Percentiles rank a stretch among this genome's conserved stretches.
These are phyloP conservation scores for Fusarium dimerum DNA, from an alignment of 2,329 filamentous ascomycete species.

Conservation along the genomic window DNA sequence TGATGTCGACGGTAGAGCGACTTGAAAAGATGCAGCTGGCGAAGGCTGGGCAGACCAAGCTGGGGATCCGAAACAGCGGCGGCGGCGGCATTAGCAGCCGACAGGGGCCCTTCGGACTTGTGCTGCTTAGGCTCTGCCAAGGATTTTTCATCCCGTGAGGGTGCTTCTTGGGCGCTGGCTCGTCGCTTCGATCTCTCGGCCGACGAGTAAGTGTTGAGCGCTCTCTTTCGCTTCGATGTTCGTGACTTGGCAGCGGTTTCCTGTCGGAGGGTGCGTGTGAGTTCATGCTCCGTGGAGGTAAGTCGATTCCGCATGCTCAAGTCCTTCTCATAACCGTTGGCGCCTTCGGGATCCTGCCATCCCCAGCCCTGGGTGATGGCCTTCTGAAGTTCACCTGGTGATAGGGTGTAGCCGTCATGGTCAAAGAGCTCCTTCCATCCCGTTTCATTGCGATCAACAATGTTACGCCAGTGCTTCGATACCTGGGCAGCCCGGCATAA, in stretches of 20 bases:
- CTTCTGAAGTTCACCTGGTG: constrained; percentile 78
- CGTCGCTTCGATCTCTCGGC: constrained; percentile 57
- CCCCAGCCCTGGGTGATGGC: constrained; percentile 94
- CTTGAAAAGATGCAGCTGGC: constrained; percentile 90
- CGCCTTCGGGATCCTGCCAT: constrained; percentile 85
- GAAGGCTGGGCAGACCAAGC: constrained; percentile 75
- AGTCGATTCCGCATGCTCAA: constrained; percentile 62
- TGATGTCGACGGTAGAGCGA: constrained; percentile 92
- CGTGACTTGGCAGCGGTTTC: constrained; percentile 48
- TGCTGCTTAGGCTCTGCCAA: constrained; percentile 47
- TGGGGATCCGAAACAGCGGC: constrained; percentile 79
- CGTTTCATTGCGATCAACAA: constrained; percentile 90
- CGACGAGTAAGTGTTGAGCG: constrained; percentile 44
- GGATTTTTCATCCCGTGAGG: constrained; percentile 43
- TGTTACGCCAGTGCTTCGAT: constrained; percentile 88
- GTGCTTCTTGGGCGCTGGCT: constrained; percentile 49
- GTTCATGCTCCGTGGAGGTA: constrained; percentile 55
- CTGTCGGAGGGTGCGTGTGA: constrained; percentile 43
- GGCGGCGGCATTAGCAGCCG: constrained; percentile 82
- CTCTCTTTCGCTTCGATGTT: constrained; percentile 59
- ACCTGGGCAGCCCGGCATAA: constrained; percentile 90
- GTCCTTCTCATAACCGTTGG: constrained; percentile 78
- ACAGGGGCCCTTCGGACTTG: constrained; percentile 79
- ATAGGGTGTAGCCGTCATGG: constrained; percentile 75
- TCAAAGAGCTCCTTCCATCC: constrained; percentile 95